A percentile compares a stretch with the other conserved stretches of the same genome.
Evolutionary conservation across 129 eudicot genomes (phyloP).

Genomic region (Saussurea involucrata): DNA sequence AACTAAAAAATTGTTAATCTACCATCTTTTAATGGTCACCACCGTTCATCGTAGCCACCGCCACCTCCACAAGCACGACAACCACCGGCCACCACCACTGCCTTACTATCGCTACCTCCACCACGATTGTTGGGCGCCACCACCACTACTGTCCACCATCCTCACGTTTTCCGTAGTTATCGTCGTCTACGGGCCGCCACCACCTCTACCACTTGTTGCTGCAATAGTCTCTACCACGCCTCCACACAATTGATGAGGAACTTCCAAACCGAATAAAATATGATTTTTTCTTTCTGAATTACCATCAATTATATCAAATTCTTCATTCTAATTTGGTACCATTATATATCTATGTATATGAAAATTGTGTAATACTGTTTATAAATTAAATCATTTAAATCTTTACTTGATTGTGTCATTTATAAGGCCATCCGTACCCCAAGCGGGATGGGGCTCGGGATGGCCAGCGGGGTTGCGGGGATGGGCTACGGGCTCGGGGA

Average conservation of each 20-base stretch:
- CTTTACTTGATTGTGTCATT: not conserved
- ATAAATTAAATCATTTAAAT: not conserved
- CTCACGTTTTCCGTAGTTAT: not conserved
- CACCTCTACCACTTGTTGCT: not conserved
- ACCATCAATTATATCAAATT: not conserved
- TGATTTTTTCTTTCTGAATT: not conserved
- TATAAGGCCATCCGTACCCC: too few relatives aligned
- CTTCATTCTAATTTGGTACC: not conserved
- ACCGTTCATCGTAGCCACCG: not conserved
- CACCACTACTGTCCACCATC: not conserved
- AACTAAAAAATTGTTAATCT: not conserved
- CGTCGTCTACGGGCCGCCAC: not conserved
- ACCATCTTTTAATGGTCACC: not conserved
- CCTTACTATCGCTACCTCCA: not conserved
- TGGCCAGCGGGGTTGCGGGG: too few relatives aligned
- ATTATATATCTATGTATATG: not conserved
- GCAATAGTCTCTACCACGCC: not conserved
- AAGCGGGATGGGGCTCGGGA: too few relatives aligned
- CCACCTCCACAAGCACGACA: not conserved
- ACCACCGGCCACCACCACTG: not conserved
- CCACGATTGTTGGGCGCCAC: too few relatives aligned
- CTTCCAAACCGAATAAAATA: not conserved
- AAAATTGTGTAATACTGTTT: not conserved
- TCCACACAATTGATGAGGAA: not conserved
- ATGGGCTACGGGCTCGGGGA: too few relatives aligned